Evolutionary conservation across 2,329 filamentous ascomycete genomes (phyloP), one percentile per base, ranked within the genome.

Genomic region (Colletotrichum cuscutae): DNA sequence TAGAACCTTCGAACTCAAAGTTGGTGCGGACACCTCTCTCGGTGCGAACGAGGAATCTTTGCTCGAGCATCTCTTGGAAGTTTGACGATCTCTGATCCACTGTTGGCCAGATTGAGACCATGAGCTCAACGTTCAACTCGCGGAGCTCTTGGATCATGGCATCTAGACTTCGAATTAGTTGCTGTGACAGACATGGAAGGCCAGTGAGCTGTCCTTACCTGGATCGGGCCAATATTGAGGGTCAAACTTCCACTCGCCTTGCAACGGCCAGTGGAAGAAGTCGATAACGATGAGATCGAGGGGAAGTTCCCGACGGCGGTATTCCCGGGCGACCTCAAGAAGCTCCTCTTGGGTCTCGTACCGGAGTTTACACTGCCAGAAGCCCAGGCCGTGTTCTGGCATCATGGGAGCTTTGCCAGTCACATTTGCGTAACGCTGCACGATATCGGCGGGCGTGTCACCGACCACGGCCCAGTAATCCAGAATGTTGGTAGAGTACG

Each of bases 101-200:
- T 6, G 90, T 92, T 0, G 91, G 91, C 91, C 91, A 93, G 75
- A 93, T 87, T 0, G 90, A 92, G 0, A 93, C 89, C 90, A 93
- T 93, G 4, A 92, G 84, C 77, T 93, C 90, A 58, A 93, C 87
- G 0, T 85, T 84, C 71, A 93, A 79, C 0, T 86, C 83, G 52
- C 88, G 84, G 1, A 93, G 84, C 78, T 93, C 90, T 49, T 84
- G 81, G 24, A 92, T 83, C 91, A 93, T 93, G 4, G 88, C 88
- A 58, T 89, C 89, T 9, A 42, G 37, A 42, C 13, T 19, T 19
- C 37, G 37, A 19, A 42, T 42, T 19, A 42, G 37, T 19, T 19
- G 13, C 2, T 19, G 15, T 15, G 15, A 3, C 1, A 42, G 5
- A 42, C 9, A 19, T 15, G 13, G 15, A 15, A 15, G 6, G 13